Base-by-base conservation (phyloP, 2,329 filamentous ascomycete species). In the Pestalotiopsis sp. region DNA sequence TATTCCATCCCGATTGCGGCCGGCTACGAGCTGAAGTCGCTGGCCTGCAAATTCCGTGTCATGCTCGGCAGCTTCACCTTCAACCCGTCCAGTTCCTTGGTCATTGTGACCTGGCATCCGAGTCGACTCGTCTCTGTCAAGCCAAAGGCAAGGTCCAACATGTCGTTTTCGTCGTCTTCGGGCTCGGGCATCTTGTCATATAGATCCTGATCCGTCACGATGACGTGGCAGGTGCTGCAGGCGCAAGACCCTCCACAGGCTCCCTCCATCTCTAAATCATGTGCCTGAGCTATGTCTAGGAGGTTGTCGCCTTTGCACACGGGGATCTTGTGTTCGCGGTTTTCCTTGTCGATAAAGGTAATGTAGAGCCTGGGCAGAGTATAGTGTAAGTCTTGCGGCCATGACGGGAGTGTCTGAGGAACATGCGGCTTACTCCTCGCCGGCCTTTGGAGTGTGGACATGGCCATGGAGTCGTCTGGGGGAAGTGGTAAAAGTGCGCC, bases 211-310 rank as follows among this genome's bases (percentile, higher is more conserved):
- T 92, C 90, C 69, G 88, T 81, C 49, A 97, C 92, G 71, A 97
- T 94, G 68, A 97, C 91, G 82, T 97, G 94, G 83, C 94, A 97
- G 5, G 94, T 97, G 68, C 93, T 96, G 83, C 94, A 97, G 67
- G 94, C 94, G 81, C 94, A 97, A 41, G 93, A 96, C 25, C 94
- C 96, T 73, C 96, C 96, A 77, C 96, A 99, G 13, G 96, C 96
- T 70, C 96, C 95, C 85, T 99, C 96, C 95, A 99, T 98, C 80
- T 99, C 96, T 57, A 99, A 85, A 77, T 98, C 95, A 80, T 98
- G 89, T 60, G 92, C 93, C 80, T 98, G 95, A 25, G 95, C 96
- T 77, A 99, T 95, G 77, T 98, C 95, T 67, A 99, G 87, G 66
- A 99, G 85, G 80, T 99, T 99, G 81, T 97, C 94, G 64, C 96